Evolutionary conservation across 768 basidiomycete species (phyloP).

Genomic region (Sporobolomyces roseus): DNA sequence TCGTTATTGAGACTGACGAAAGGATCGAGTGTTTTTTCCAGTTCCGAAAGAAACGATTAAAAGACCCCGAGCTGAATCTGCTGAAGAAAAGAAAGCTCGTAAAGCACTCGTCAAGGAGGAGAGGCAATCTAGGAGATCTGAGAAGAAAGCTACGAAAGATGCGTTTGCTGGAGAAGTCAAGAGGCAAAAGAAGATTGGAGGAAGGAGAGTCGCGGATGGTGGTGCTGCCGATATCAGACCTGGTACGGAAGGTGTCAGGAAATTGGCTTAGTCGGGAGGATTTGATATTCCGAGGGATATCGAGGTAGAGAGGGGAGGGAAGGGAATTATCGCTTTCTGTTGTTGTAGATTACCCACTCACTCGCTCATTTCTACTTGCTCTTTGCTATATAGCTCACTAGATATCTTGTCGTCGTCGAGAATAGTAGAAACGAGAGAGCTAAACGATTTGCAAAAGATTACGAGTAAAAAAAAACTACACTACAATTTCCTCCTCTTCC

Average conservation of each 20-base stretch:
- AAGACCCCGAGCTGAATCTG: slow-evolving; percentile 69
- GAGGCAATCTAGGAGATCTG: slow-evolving; percentile 50
- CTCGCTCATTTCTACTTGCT: not conserved
- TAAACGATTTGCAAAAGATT: not conserved
- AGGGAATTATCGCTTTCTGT: not conserved
- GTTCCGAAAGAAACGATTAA: slow-evolving; percentile 56
- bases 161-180: slow-evolving; percentile 51
- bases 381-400: not conserved
- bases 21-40: slow-evolving; percentile 44
- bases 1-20: too few species aligned
- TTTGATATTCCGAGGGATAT: too few species aligned
- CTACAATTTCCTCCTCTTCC: not conserved
- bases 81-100: slow-evolving; percentile 52
- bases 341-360: not conserved
- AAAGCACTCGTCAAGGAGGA: slow-evolving; percentile 54
- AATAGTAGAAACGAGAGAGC: not conserved
- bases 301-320: not conserved
- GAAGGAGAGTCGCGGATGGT: slow-evolving; percentile 37
- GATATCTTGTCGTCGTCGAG: too few species aligned
- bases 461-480: slow-evolving; percentile 1
- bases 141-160: slow-evolving; percentile 53
- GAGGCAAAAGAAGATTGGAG: slow-evolving; percentile 46
- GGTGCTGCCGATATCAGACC: slow-evolving; percentile 35
- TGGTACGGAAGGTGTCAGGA: slow-evolving; percentile 32
- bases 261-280: slow-evolving; percentile 30